Evolutionary conservation across 495 filamentous ascomycete genomes (phyloP).

Genomic region (Geopyxis carbonaria): DNA sequence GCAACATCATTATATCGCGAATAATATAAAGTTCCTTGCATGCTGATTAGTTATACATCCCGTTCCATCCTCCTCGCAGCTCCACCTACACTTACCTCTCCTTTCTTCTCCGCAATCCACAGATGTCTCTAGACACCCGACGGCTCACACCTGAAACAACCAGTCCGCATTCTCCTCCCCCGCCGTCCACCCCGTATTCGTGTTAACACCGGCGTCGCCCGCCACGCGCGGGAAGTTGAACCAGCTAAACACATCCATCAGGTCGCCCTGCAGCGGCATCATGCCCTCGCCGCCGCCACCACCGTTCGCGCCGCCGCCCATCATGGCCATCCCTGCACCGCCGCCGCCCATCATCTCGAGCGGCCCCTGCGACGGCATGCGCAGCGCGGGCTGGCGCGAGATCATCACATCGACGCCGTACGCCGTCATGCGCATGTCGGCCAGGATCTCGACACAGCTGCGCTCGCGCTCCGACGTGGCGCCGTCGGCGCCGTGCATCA

Average conservation of each 20-base stretch:
- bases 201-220: conserved; percentile 9
- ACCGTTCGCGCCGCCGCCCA: conserved; percentile 31
- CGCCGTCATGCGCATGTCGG: conserved; percentile 72
- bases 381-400: conserved; percentile 53
- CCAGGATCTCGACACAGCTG: conserved; percentile 65
- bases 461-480: conserved; percentile 27
- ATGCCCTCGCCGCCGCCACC: conserved; percentile 46
- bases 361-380: conserved; percentile 21
- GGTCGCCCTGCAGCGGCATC: conserved; percentile 36
- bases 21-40: too few relatives aligned
- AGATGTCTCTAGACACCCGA: too few relatives aligned
- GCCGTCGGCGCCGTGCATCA: conserved; percentile 29
- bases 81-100: not conserved
- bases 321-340: conserved; percentile 11
- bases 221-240: conserved; percentile 61
- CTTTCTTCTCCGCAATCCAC: too few relatives aligned
- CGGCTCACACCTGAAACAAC: conserved; percentile 14
- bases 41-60: not conserved
- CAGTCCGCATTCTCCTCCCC: conserved; percentile 18
- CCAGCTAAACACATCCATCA: conserved; percentile 84
- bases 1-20: too few relatives aligned
- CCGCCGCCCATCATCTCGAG: conserved; percentile 7
- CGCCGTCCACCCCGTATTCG: conserved; percentile 8
- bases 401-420: conserved; percentile 81
- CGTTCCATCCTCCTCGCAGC: not conserved